Base-by-base conservation (phyloP, 2,329 filamentous ascomycete species). In the Helotiales sp. region DNA sequence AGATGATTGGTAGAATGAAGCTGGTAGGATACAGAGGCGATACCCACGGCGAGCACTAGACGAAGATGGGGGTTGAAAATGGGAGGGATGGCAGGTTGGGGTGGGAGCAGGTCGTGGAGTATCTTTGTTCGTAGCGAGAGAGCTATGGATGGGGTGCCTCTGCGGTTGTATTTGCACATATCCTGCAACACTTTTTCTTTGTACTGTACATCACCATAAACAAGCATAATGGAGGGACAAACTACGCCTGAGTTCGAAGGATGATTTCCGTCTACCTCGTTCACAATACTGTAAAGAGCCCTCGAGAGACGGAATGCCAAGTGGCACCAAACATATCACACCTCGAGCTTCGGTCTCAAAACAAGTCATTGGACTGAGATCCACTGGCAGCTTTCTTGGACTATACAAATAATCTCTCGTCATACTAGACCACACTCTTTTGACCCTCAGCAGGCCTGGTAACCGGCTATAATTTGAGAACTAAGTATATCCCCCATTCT, bases 1-100 rank as follows among this genome's bases (percentile, higher is more conserved):
- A 98, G 83, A 98, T 99, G 76, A 87, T 99, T 70, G 95, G 95
- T 70, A 85, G 93, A 72, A 86, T 95, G 80, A 98, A 99, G 89
- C 76, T 99, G 68, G 82, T 99, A 69, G 95, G 95, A 65, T 99
- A 99, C 83, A 84, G 83, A 76, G 89, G 90, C 72, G 85, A 90
- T 73, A 72, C 74, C 64, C 36, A 40, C 17, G 75, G 75, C 63
- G 81, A 81, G 67, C 78, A 80, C 64, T 82, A 87, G 47, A 51
- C 15, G 12, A n/a, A 27, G 19, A 19, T 13, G 13, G 29, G n/a
- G 24, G 15, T 6, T 3, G 30, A 30, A 25, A 33, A 5, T 36
- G 34, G 25, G 51, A 33, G 25, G 15, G 24, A 24, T 9, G 5
- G 49, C 42, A 52, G 9, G 19, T n/a, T n/a, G n/a, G n/a, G n/a